These are phyloP conservation scores for Mucor piriformis DNA, from an alignment of 371 early-diverging fungal genomes.

Conservation along the genomic window DNA sequence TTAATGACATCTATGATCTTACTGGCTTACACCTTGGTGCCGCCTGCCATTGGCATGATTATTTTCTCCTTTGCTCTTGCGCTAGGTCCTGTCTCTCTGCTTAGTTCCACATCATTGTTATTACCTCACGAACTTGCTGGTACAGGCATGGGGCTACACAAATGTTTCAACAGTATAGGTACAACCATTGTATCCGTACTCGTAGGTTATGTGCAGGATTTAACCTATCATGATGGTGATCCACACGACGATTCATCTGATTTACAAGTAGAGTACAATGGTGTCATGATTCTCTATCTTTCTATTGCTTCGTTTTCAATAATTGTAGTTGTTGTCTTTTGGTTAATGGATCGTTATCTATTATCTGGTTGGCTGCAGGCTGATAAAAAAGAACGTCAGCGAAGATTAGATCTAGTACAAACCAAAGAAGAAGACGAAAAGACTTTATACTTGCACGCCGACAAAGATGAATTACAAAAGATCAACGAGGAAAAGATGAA, in stretches of 20 bases:
- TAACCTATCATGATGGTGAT: constrained; percentile 48
- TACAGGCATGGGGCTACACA: constrained; percentile 55
- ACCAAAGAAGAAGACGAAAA: constrained; percentile 33
- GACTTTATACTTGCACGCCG: constrained; percentile 18
- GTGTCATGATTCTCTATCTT: constrained; percentile 49
- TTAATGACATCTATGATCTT: constrained; percentile 40
- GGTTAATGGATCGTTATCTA: constrained; percentile 36
- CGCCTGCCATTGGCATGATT: constrained; percentile 51
- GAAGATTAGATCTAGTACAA: constrained; percentile 32
- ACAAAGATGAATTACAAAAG: constrained; percentile 14
- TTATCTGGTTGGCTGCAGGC: constrained; percentile 48
- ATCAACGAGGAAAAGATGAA: constrained; percentile 9
- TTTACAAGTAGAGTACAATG: constrained; percentile 39
- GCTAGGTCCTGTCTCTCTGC: constrained; percentile 47
- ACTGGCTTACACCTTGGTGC: constrained; percentile 38
- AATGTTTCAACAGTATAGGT: constrained; percentile 53
- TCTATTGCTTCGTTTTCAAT: constrained; percentile 31
- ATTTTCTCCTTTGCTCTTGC: constrained; percentile 51
- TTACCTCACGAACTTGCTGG: constrained; percentile 50
- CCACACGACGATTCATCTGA: constrained; percentile 35
- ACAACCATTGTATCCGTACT: constrained; percentile 52
- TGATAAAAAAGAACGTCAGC: constrained; percentile 34
- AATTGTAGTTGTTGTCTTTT: constrained; percentile 30
- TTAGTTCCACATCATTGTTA: constrained; percentile 44
- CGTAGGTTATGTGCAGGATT: constrained; percentile 56